Evolutionary conservation across 1,284 basidiomycete species (phyloP).

Genomic region (Fomitopsis pinicola): DNA sequence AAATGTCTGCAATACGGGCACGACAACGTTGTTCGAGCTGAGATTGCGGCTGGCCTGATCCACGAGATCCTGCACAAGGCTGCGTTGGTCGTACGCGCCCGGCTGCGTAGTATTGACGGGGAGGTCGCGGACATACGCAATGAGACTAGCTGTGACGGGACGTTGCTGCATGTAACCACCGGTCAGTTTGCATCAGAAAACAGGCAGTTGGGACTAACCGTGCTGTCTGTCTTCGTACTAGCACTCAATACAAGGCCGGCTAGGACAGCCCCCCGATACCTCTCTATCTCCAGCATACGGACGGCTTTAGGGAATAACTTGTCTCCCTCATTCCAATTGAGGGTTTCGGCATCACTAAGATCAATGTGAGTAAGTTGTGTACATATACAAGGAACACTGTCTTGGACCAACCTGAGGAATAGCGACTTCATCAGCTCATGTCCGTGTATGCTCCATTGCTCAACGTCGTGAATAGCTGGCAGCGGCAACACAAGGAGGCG

Average conservation of each 20-base stretch:
- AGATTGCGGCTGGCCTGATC: conserved; percentile 49
- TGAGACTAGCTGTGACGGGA: conserved; percentile 57
- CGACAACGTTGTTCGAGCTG: conserved; percentile 63
- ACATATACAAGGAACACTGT: not conserved
- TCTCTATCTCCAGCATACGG: conserved; percentile 56
- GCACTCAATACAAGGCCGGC: conserved; percentile 74
- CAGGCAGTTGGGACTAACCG: conserved; percentile 44
- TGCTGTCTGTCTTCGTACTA: conserved; percentile 78
- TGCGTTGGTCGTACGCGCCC: conserved; percentile 39
- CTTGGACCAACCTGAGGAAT: conserved; percentile 45
- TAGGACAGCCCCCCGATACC: conserved; percentile 62
- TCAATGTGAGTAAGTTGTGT: not conserved
- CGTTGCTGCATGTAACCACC: conserved; percentile 51
- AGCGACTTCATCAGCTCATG: conserved; percentile 43
- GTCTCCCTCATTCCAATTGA: conserved; percentile 62
- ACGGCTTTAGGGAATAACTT: conserved; percentile 73
- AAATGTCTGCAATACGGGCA: conserved; percentile 76
- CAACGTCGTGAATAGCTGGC: conserved; percentile 36
- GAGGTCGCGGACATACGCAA: conserved; percentile 52
- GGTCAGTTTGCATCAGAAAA: not conserved
- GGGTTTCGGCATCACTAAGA: conserved; percentile 29
- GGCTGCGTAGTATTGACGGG: conserved; percentile 30
- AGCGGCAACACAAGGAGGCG: conserved; percentile 43
- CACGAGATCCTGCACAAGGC: conserved; percentile 53
- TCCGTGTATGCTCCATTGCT: conserved; percentile 47